phyloP scores from a whole-genome alignment of 139 green algal species.

The Astrephomene gubernaculifera region DNA sequence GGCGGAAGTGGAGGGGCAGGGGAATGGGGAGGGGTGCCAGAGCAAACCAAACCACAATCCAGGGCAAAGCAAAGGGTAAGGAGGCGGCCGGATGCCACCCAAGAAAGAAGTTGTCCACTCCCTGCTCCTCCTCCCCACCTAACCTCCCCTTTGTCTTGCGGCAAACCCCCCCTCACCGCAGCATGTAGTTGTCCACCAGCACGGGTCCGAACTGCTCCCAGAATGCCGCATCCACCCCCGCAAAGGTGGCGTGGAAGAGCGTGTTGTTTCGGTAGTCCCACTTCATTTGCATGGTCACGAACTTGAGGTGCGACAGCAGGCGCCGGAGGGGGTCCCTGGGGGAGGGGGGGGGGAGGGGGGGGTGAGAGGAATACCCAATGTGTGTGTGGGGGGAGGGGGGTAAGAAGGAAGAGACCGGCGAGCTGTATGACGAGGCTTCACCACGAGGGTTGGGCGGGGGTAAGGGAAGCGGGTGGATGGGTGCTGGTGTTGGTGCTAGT shows the following conservation, averaged over 20 bases:
- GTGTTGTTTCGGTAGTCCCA: conserved; percentile 35
- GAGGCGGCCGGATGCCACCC: too few species aligned
- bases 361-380: not conserved
- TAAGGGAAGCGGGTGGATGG: too few species aligned
- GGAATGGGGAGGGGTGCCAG: not conserved
- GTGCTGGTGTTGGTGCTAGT: too few species aligned
- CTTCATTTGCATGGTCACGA: conserved; percentile 43
- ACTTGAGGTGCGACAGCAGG: conserved; percentile 40
- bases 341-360: not conserved
- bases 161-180: conserved; percentile 11
- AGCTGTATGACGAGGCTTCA: too few species aligned
- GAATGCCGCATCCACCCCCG: not conserved
- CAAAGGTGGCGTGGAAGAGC: conserved; percentile 31
- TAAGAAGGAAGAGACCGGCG: not conserved
- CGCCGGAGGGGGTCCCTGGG: conserved; percentile 18
- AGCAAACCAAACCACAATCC: not conserved
- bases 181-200: conserved; percentile 48
- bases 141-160: too few species aligned
- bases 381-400: not conserved
- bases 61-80: too few species aligned
- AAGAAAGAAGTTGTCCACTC: not conserved
- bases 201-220: conserved; percentile 38
- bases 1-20: not conserved
- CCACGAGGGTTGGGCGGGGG: too few species aligned
- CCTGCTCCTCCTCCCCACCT: not conserved